Conservation (phyloP, 2,329 filamentous ascomycete genomes). For the Pseudodiploospora longispora region DNA sequence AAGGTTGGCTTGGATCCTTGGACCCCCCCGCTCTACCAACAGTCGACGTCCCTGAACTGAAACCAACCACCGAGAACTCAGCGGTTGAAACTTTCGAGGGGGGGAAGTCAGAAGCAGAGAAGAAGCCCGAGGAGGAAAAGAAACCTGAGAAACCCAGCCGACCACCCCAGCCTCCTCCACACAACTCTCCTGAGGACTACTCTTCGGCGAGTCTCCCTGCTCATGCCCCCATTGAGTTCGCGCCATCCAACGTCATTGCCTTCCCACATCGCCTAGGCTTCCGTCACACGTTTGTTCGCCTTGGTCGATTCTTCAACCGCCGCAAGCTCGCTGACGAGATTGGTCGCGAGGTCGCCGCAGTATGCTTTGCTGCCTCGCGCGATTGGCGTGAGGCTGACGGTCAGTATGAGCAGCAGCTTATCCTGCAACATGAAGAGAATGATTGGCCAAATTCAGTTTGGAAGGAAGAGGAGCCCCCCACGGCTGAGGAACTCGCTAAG, state of each 20-base stretch:
- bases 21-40: constrained; percentile 44
- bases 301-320: constrained; percentile 81
- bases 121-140: constrained; percentile 33
- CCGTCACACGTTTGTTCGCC: constrained; percentile 75
- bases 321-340: constrained; percentile 79
- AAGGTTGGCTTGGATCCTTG: constrained; percentile 89
- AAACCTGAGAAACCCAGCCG: constrained; percentile 48
- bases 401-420: constrained; percentile 36
- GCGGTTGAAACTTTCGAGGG: constrained; percentile 13
- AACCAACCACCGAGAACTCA: constrained; percentile 11
- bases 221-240: constrained; percentile 61
- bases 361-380: constrained; percentile 58
- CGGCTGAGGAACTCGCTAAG: constrained; percentile 33
- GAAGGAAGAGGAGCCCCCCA: constrained; percentile 40
- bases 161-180: constrained; percentile 59
- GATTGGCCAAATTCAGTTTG: constrained; percentile 80
- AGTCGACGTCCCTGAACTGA: constrained; percentile 8
- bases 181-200: constrained; percentile 70
- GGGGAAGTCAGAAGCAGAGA: constrained; percentile 20
- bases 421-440: constrained; percentile 63
- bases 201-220: constrained; percentile 53
- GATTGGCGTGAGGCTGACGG: constrained; percentile 39
- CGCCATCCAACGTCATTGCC: constrained; percentile 62
- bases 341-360: constrained; percentile 78
- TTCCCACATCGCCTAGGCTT: constrained; percentile 92